Base-by-base conservation (phyloP, 345 rosid genomes). In the Pugionium cornutum region DNA sequence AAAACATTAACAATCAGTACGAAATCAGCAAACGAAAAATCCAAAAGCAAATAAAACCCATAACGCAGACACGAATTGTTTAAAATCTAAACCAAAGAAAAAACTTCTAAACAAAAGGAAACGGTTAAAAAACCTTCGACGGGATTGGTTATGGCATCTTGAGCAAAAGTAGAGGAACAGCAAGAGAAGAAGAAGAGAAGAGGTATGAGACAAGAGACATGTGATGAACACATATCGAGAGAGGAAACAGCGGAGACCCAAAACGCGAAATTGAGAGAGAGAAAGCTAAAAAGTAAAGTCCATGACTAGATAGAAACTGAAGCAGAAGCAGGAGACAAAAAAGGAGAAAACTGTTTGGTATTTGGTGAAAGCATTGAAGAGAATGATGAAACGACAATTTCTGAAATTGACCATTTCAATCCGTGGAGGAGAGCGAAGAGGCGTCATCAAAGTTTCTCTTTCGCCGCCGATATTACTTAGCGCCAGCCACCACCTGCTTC, bases 111-210 rank as follows among this genome's bases (percentile, higher is more conserved):
- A 34, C 60, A 57, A n/a, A 0, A 51, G 3, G 9, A 51, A 50
- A 9, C 51, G 51, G 51, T 7, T 7, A 33, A 69, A 41, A 60
- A 39, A 86, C 98, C 97, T 89, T 92, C 96, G 1, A 6, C 66
- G 31, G 89, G 96, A 58, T 81, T 71, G 8, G 97, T 92, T 59
- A 83, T 70, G 41, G 9, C 43, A 61, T 73, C 56, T 49, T 83
- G 82, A 49, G 91, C 88, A 57, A 67, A 70, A 61, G 74, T 62
- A 51, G 70, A 73, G 47, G 57, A 83, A 53, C 53, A 66, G 33
- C 52, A 10, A 56, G 63, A 36, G 62, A 54, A 30, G 34, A 67
- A 10, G 52, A 58, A n/a, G 34, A 56, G 43, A 2, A 59, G 53
- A 52, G 41, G 63, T 9, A 69, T 33, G 56, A 58, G 31, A 51